Evolutionary conservation across 495 filamentous ascomycete species (phyloP).

Genomic region (Penicillium alfredii): DNA sequence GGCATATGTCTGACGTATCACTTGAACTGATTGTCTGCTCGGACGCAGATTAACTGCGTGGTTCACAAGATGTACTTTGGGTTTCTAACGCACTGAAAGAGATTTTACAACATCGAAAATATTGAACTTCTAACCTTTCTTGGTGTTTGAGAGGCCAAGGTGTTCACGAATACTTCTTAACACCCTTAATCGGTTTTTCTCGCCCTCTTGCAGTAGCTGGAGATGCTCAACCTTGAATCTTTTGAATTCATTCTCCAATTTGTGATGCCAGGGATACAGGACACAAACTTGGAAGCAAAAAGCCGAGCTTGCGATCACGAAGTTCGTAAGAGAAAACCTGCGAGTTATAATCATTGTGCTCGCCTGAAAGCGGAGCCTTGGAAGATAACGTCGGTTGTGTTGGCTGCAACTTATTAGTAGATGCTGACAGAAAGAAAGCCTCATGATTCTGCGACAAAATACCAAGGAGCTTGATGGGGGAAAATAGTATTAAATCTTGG

Average conservation of each 20-base stretch:
- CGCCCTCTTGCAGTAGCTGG: constrained; percentile 22
- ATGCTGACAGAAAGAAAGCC: too few relatives aligned
- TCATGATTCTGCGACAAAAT: too few relatives aligned
- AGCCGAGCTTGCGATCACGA: constrained; percentile 53
- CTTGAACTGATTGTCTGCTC: too few relatives aligned
- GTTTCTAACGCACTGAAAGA: too few relatives aligned
- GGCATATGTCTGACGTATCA: too few relatives aligned
- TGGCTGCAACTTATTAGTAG: too few relatives aligned
- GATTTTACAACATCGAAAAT: too few relatives aligned
- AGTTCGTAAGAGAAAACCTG: constrained; percentile 55
- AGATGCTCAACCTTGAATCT: constrained; percentile 50
- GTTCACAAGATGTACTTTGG: too few relatives aligned
- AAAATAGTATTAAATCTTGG: too few relatives aligned
- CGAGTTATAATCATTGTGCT: constrained; percentile 50
- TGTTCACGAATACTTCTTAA: constrained; percentile 8
- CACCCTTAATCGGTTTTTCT: constrained; percentile 11
- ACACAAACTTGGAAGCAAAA: constrained; percentile 59
- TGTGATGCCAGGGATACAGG: constrained; percentile 60
- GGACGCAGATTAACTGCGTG: too few relatives aligned
- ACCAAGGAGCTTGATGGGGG: too few relatives aligned
- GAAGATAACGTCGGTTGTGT: too few relatives aligned
- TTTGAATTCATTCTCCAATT: constrained; percentile 56
- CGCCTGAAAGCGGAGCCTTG: constrained; percentile 9
- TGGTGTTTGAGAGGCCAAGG: constrained; percentile 1
- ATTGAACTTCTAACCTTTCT: constrained; percentile 1